Base-by-base conservation (phyloP, 495 filamentous ascomycete genomes). In the Xylaria bambusicola region DNA sequence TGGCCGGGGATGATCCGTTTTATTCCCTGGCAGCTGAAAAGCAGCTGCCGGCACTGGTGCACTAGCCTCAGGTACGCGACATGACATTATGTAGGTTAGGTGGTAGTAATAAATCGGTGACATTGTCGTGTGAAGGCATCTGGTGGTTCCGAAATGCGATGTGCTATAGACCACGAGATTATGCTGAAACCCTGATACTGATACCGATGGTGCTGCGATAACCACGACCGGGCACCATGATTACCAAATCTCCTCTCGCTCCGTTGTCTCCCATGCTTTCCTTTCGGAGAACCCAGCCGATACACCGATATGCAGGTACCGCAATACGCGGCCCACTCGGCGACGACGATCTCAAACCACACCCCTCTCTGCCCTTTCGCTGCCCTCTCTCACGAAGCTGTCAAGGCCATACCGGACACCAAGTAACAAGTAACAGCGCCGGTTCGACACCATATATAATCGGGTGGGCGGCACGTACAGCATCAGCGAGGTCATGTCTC, bases 291-390 rank as follows among this genome's bases (percentile, higher is more conserved):
- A 26, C 63, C 61, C 61, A 68, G 61, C 68, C 68, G 68, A 71
- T 64, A 64, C 68, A 64, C 68, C 68, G 68, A 62, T 64, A 71
- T 71, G 68, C 68, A 71, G 66, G 68, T 68, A 68, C 68, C 67
- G 65, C 65, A 66, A 68, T 62, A 61, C 64, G 60, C 60, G 62
- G 60, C 41, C 57, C 57, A 60, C 57, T 53, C 41, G 5, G 29
- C 29, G 48, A 36, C 57, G 57, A 40, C 57, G 57, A 60, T 60
- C 57, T 52, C 18, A 52, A 51, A 52, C 38, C 47, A 31, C 48
- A 44, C 40, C 48, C 56, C 24, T 24, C 17, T 52, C 15, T 35
- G 36, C 36, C 31, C 29, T 42, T 21, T 50, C 55, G 35, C 29
- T 35, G 46, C 44, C 49, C 17, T 23, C 31, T 48, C 44, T 42